These are phyloP conservation scores for Ensete ventricosum DNA, from an alignment of 176 grass and related monocot species.

Conservation along the genomic window DNA sequence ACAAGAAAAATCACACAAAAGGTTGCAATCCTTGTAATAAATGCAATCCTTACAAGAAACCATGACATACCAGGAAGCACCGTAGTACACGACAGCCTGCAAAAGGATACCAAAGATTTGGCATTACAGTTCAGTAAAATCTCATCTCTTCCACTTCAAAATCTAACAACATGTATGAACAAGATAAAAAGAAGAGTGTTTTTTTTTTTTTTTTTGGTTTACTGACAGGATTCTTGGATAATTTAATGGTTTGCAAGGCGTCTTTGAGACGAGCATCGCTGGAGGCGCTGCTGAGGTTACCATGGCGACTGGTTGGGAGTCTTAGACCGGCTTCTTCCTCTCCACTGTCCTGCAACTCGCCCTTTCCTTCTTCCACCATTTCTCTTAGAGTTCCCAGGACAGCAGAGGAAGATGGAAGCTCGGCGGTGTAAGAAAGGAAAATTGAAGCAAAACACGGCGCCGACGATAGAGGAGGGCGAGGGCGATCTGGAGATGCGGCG, in stretches of 20 bases:
- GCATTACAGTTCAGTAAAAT: too few relatives aligned
- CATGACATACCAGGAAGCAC: constrained; percentile 67
- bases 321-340: constrained; percentile 26
- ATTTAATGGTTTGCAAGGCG: constrained; percentile 47
- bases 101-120: constrained; percentile 17
- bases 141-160: background rate
- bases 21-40: too few relatives aligned
- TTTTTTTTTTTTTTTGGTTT: background rate
- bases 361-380: constrained; percentile 9
- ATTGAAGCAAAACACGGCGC: background rate
- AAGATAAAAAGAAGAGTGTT: too few relatives aligned
- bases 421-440: background rate
- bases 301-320: constrained; percentile 28
- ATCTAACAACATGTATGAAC: background rate
- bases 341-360: constrained; percentile 23
- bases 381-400: background rate
- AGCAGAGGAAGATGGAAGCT: background rate
- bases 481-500: too few relatives aligned
- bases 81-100: constrained; percentile 72
- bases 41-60: background rate
- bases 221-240: constrained; percentile 58
- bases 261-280: constrained; percentile 49
- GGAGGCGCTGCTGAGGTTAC: constrained; percentile 37
- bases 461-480: background rate
- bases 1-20: background rate